Conservation (phyloP, 371 early-diverging fungal species). For the Mucor racemosus region DNA sequence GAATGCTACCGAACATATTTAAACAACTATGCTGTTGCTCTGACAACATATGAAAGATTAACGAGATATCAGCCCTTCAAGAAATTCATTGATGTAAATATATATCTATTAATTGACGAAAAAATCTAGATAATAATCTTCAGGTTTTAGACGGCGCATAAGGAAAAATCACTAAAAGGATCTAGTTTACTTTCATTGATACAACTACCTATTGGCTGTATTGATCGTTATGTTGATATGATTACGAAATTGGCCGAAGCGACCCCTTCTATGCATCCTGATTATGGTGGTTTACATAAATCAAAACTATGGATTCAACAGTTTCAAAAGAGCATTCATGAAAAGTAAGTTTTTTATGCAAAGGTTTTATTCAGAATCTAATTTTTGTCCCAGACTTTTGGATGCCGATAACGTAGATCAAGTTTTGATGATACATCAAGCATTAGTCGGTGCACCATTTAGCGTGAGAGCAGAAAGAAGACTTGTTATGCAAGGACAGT, state of each 20-base stretch:
- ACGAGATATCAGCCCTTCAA: conserved; percentile 49
- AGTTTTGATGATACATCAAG: conserved; percentile 49
- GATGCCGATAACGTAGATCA: conserved; percentile 52
- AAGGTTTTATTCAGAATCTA: background rate
- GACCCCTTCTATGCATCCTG: conserved; percentile 49
- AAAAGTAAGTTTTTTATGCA: conserved; percentile 33
- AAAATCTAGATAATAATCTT: background rate
- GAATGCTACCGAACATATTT: conserved; percentile 40
- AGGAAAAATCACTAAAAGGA: conserved; percentile 25
- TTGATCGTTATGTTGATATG: conserved; percentile 41
- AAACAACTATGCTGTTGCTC: conserved; percentile 43
- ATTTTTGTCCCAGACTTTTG: conserved; percentile 23
- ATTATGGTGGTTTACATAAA: conserved; percentile 35
- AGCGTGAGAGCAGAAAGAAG: conserved; percentile 45
- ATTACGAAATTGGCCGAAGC: conserved; percentile 35
- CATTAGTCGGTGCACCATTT: conserved; percentile 41
- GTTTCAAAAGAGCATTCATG: conserved; percentile 29
- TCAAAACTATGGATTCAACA: conserved; percentile 37
- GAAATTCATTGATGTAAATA: conserved; percentile 50
- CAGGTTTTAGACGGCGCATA: conserved; percentile 20
- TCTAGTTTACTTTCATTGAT: conserved; percentile 40
- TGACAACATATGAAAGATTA: conserved; percentile 50
- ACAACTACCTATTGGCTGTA: conserved; percentile 45
- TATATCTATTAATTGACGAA: background rate
- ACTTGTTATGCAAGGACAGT: conserved; percentile 38